Conservation (phyloP, 2,329 filamentous ascomycete species). For the Periconia sp. region DNA sequence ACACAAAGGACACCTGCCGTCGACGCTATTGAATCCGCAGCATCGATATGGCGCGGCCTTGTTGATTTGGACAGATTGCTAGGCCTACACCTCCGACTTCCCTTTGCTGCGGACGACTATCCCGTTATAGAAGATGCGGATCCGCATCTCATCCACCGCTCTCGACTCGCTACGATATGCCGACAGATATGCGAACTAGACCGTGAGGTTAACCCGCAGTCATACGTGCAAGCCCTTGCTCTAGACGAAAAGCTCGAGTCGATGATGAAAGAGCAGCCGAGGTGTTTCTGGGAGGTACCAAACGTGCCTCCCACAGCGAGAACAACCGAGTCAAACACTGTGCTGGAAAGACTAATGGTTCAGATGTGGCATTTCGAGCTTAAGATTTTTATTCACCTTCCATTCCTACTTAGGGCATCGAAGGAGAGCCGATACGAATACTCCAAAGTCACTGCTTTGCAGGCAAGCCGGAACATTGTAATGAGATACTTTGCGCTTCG, state of each 20-base stretch:
- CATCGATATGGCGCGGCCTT: constrained; percentile 35
- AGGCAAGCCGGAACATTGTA: constrained; percentile 42
- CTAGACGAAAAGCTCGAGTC: constrained; percentile 41
- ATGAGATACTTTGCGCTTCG: constrained; percentile 46
- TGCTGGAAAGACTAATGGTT: constrained; percentile 37
- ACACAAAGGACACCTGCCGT: constrained; percentile 27
- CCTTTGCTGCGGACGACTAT: constrained; percentile 42
- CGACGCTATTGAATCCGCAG: constrained; percentile 32
- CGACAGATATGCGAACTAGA: constrained; percentile 38
- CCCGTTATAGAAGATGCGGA: constrained; percentile 25
- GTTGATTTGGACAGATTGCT: constrained; percentile 41
- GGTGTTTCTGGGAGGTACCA: constrained; percentile 45
- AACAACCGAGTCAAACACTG: constrained; percentile 32
- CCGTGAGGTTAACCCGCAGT: constrained; percentile 34
- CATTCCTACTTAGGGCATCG: constrained; percentile 38
- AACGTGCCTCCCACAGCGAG: constrained; percentile 41
- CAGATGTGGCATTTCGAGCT: constrained; percentile 46
- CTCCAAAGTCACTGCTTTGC: constrained; percentile 41
- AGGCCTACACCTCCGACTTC: constrained; percentile 42
- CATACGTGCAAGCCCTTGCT: constrained; percentile 37
- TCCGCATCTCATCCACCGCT: constrained; percentile 28
- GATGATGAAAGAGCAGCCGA: constrained; percentile 35
- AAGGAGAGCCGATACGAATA: constrained; percentile 42
- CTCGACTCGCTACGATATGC: constrained; percentile 28
- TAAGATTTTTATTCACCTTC: constrained; percentile 44